Evolutionary conservation across 2,329 filamentous ascomycete genomes (phyloP).

Genomic region (Furcasterigmium sp.): DNA sequence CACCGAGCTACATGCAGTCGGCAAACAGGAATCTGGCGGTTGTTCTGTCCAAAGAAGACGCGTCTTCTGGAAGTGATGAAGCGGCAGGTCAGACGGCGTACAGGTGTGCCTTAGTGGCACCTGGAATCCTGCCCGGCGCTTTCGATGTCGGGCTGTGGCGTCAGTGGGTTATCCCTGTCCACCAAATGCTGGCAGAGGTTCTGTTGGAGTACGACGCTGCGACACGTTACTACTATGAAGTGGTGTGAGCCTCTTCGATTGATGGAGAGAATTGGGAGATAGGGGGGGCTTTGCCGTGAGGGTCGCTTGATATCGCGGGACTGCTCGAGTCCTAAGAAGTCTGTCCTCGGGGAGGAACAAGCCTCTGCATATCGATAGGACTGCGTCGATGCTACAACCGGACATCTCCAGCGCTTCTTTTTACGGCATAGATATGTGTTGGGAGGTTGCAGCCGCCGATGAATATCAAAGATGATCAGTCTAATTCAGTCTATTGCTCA

Average conservation of each 20-base stretch:
- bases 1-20: slow-evolving; percentile 3
- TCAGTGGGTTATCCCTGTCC: slow-evolving; percentile 25
- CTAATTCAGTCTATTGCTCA: too few species aligned
- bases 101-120: slow-evolving; percentile 29
- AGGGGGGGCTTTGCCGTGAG: too few species aligned
- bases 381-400: too few species aligned
- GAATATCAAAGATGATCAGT: too few species aligned
- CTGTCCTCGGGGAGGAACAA: too few species aligned
- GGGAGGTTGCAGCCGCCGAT: too few species aligned
- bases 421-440: too few species aligned
- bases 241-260: background rate
- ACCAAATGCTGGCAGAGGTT: slow-evolving; percentile 33
- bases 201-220: slow-evolving; percentile 35
- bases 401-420: too few species aligned
- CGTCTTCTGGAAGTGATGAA: background rate
- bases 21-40: slow-evolving; percentile 21
- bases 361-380: too few species aligned
- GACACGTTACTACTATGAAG: slow-evolving; percentile 35
- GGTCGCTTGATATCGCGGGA: too few species aligned
- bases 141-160: slow-evolving; percentile 34
- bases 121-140: slow-evolving; percentile 25
- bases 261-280: background rate
- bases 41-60: slow-evolving; percentile 20
- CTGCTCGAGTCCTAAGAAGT: too few species aligned
- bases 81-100: slow-evolving; percentile 16